These are phyloP conservation scores for Cercis canadensis DNA, from an alignment of 306 rosid species.

Conservation along the genomic window DNA sequence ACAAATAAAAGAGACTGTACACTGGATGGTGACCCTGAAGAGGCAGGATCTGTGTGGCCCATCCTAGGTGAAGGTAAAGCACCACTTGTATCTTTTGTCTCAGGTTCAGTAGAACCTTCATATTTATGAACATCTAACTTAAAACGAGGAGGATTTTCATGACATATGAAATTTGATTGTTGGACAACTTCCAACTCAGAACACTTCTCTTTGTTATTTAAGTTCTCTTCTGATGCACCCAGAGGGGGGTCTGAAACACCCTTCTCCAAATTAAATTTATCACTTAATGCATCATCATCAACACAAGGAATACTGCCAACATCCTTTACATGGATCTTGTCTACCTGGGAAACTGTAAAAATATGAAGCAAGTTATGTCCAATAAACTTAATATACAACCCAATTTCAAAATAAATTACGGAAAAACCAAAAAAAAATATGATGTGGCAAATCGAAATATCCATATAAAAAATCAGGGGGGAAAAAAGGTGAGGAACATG, in stretches of 20 bases:
- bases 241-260: slow-evolving; percentile 28
- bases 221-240: slow-evolving; percentile 36
- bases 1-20: slow-evolving; percentile 46
- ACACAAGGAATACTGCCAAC: slow-evolving; percentile 44
- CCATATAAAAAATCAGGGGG: slow-evolving; percentile 5
- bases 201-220: slow-evolving; percentile 28
- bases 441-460: not conserved
- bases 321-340: slow-evolving; percentile 40
- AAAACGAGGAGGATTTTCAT: slow-evolving; percentile 25
- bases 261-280: slow-evolving; percentile 42
- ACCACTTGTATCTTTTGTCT: slow-evolving; percentile 35
- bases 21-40: slow-evolving; percentile 45
- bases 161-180: slow-evolving; percentile 31
- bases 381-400: slow-evolving; percentile 22
- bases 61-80: slow-evolving; percentile 38
- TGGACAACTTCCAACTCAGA: slow-evolving; percentile 34
- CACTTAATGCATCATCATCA: slow-evolving; percentile 50
- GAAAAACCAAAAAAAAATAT: no score
- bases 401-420: no score
- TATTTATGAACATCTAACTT: slow-evolving; percentile 28
- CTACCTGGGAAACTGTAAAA: slow-evolving; percentile 51
- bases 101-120: slow-evolving; percentile 38
- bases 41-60: slow-evolving; percentile 41
- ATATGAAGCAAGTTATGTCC: slow-evolving; percentile 15
- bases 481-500: not conserved